Percentiles rank a stretch among this genome's conserved stretches.
These are phyloP conservation scores for Irpex lacteus DNA, from an alignment of 1,284 basidiomycete genomes.

Conservation along the genomic window DNA sequence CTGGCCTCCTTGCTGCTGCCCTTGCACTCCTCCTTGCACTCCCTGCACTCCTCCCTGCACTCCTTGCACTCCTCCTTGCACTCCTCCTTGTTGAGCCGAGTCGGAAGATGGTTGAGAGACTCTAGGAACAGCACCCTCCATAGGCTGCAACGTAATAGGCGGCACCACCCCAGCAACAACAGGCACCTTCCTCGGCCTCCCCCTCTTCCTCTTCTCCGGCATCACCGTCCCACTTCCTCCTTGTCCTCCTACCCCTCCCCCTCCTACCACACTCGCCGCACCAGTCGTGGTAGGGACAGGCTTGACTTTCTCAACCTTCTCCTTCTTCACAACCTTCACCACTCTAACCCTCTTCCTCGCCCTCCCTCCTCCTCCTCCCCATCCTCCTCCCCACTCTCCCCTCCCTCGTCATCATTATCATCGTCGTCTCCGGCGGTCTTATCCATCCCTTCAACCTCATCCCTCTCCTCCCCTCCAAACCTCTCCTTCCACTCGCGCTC, in stretches of 20 bases:
- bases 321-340: slow-evolving; percentile 34
- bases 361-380: slow-evolving; percentile 46
- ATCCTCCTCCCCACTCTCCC: slow-evolving; percentile 54
- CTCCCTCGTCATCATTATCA: slow-evolving; percentile 55
- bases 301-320: no score
- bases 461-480: slow-evolving; percentile 74
- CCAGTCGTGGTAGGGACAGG: slow-evolving; percentile 26
- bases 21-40: neutral
- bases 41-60: no score
- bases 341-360: slow-evolving; percentile 57
- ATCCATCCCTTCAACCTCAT: slow-evolving; percentile 54
- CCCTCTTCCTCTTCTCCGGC: slow-evolving; percentile 79
- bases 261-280: slow-evolving; percentile 1
- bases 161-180: slow-evolving; percentile 27
- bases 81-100: no score
- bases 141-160: slow-evolving; percentile 12
- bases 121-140: slow-evolving; percentile 9
- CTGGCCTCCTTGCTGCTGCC: slow-evolving; percentile 25
- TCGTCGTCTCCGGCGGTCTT: slow-evolving; percentile 43
- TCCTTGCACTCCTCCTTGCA: no score
- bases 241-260: no score
- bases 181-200: slow-evolving; percentile 61
- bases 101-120: no score
- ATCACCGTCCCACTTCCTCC: slow-evolving; percentile 24
- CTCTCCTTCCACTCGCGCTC: slow-evolving; percentile 67